phyloP scores from a whole-genome alignment of 2,329 filamentous ascomycete genomes.

The Thermoascus crustaceus region DNA sequence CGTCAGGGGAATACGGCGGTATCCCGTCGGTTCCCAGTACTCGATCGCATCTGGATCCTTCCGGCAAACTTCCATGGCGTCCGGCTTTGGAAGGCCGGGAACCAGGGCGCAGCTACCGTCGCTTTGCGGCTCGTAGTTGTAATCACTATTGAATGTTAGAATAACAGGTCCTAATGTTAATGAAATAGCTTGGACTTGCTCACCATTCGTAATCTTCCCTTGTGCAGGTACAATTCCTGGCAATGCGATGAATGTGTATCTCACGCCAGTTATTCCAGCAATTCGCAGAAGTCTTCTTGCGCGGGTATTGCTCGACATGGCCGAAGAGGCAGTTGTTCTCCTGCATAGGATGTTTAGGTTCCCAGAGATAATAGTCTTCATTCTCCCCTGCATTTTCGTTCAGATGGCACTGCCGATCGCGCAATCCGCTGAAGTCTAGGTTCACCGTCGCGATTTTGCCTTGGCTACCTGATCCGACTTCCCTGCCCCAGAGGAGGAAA shows the following conservation, averaged over 20 bases:
- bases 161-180: neutral
- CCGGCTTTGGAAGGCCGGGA: slow-evolving; percentile 57
- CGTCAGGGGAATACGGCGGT: slow-evolving; percentile 79
- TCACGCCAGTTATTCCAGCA: slow-evolving; percentile 78
- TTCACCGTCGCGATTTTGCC: slow-evolving; percentile 64
- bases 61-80: slow-evolving; percentile 51
- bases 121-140: slow-evolving; percentile 76
- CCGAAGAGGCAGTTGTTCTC: slow-evolving; percentile 83
- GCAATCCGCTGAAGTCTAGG: slow-evolving; percentile 77
- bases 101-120: slow-evolving; percentile 74
- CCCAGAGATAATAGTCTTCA: slow-evolving; percentile 76
- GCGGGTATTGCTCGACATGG: slow-evolving; percentile 78
- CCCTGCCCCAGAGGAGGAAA: slow-evolving; percentile 78
- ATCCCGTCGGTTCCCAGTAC: slow-evolving; percentile 79
- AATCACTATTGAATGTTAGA: slow-evolving; percentile 54
- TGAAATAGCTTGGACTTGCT: slow-evolving; percentile 23
- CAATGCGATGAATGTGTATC: slow-evolving; percentile 60
- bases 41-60: slow-evolving; percentile 61
- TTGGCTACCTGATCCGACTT: slow-evolving; percentile 24
- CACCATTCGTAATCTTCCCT: slow-evolving; percentile 89
- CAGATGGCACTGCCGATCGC: slow-evolving; percentile 61
- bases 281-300: slow-evolving; percentile 69
- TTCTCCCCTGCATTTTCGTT: slow-evolving; percentile 53
- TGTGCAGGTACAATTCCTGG: slow-evolving; percentile 71
- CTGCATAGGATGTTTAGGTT: slow-evolving; percentile 71